Base-by-base conservation (phyloP, 2,329 filamentous ascomycete species). In the Paracorniculantispora psalliotae region DNA sequence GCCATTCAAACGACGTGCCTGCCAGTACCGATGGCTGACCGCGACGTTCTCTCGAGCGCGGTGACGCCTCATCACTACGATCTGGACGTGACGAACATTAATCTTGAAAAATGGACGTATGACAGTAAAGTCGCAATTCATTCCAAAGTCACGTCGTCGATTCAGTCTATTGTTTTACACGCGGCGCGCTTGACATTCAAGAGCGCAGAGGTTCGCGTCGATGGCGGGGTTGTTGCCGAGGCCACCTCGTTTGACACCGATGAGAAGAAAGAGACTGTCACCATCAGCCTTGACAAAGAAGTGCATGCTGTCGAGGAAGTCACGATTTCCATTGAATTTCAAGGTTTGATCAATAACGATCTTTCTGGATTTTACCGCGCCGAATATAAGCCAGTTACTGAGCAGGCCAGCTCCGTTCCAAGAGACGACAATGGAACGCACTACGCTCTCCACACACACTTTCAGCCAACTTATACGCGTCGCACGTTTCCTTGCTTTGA, bases 401-500 rank as follows among this genome's bases (percentile, higher is more conserved):
- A 88, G 30, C 84, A 91, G 6, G 82, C 89, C 50, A 77, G 86
- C 43, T 92, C 90, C 12, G 92, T 96, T 1, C 90, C 92, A 28
- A 88, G 81, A 69, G 91, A 87, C 63, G 79, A 81, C 50, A 80
- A 85, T 67, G 83, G 80, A 69, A 9, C 52, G 10, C 82, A 85
- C 71, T 82, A 83, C 69, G 92, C 92, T 89, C 80, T 96, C 74
- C 96, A 90, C 78, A 99, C 94, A 52, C 94, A 99, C 72, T 97
- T 99, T 71, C 93, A 99, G 79, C 88, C 92, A 48, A 96, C 91
- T 69, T 93, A 97, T 75, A 94, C 94, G 62, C 88, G 94, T 63
- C 84, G 92, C 65, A 92, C 94, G 9, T 96, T 99, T 76, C 94
- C 94, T 49, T 97, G 94, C 77, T 97, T 97, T 69, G 94, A 99